Evolutionary conservation across 2,329 filamentous ascomycete genomes (phyloP), one percentile per base, ranked within the genome.

Genomic region (Penicillium polonicum): DNA sequence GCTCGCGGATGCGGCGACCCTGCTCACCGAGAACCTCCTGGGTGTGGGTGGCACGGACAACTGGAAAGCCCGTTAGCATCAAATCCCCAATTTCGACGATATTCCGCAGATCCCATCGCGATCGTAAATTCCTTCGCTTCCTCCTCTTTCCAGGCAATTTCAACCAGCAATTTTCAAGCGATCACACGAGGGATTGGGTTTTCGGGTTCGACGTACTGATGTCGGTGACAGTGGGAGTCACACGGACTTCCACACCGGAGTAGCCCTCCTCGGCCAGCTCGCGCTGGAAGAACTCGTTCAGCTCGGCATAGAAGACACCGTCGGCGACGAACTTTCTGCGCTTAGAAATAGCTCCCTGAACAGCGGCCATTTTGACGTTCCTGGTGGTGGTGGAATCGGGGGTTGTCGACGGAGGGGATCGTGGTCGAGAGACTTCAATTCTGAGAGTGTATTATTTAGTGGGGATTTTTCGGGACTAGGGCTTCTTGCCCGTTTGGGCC

Each of bases 211-310:
- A 78, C 80, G 68, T 81, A 83, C 81, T 97, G 88, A 97, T 97
- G 84, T 97, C 94, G 85, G 94, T 99, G 79, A 99, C 94, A 80
- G 94, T 99, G 72, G 94, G 94, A 74, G 94, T 99, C 74, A 99
- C 94, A 86, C 95, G 91, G 84, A 99, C 94, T 86, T 99, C 95
- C 80, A 99, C 94, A 80, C 94, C 94, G 58, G 94, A 99, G 88
- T 99, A 99, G 75, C 94, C 94, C 85, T 99, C 95, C 88, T 99
- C 94, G 79, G 94, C 94, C 79, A 99, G 87, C 85, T 99, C 94
- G 82, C 94, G 93, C 88, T 97, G 94, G 91, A 99, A 99, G 90
- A 99, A 99, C 86, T 99, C 94, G 89, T 99, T 99, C 82, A 99
- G 85, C 85, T 99, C 94, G 85, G 94, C 94, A 83, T 97, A 99